Evolutionary conservation across 176 grass and related monocot genomes (phyloP), one percentile per base, ranked within the genome.

Genomic region (Hsuehochloa calcarea): DNA sequence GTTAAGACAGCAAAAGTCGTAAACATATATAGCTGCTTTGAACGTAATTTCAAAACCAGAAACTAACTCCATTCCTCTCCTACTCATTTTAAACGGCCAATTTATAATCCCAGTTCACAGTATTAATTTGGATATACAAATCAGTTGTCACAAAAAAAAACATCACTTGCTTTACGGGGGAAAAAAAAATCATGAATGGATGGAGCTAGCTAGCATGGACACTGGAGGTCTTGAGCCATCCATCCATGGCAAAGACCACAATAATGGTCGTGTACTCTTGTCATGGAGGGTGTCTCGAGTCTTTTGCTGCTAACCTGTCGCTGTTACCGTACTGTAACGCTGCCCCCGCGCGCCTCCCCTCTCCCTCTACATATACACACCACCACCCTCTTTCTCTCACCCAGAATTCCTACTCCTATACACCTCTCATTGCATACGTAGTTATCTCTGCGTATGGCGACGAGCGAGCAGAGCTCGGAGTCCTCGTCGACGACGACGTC

Each of bases 381-480:
- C 34, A 1, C n/a, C 22, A 0, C 8, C 26, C 20, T 15, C 70
- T 2, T 15, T 5, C 45, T 72, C 6, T 7, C 46, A 34, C 20
- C n/a, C 20, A 8, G 10, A 45, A 45, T 22, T 23, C 0, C 3
- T 1, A 0, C 39, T 45, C 40, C 7, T 16, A 6, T 13, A 49
- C 70, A 12, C 13, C 23, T 72, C 43, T 26, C 44, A 49, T 47
- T 72, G 45, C 69, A 34, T 6, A 11, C 27, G 16, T 43, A 11
- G 45, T 8, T 52, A 20, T 54, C 11, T 10, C 17, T n/a, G 26
- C 10, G 9, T 51, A 79, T 65, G 22, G 49, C 84, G 2, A 31
- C 77, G 47, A 90, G 89, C 50, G 85, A 87, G 60, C 68, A 68
- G 40, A 80, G 85, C 68, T 90, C 68, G 0, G 85, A 84, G 34